A percentile compares a stretch with the other conserved stretches of the same genome.
Evolutionary conservation across 2,329 filamentous ascomycete genomes (phyloP).

Genomic region (Pseudogymnoascus pannorum): DNA sequence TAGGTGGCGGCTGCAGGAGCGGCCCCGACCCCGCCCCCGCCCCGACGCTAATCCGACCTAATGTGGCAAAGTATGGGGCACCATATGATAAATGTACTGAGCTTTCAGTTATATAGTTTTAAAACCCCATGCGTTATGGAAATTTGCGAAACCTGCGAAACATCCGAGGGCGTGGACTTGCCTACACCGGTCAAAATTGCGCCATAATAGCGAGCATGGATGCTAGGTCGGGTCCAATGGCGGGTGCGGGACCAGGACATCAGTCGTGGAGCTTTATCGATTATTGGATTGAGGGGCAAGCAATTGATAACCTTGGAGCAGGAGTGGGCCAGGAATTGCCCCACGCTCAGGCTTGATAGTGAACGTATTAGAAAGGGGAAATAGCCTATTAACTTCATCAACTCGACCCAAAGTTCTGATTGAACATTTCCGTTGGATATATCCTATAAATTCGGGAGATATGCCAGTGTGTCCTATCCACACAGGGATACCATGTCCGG

Average conservation of each 20-base stretch:
- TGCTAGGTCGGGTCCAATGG: not conserved
- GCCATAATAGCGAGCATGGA: not conserved
- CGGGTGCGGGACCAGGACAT: not conserved
- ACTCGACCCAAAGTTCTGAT: not conserved
- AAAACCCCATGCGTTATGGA: not conserved
- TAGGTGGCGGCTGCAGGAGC: not conserved
- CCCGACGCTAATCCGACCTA: not conserved
- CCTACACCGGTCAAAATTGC: not conserved
- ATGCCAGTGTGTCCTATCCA: not conserved
- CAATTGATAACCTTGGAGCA: no score
- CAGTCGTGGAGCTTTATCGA: not conserved
- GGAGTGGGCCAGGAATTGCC: not conserved
- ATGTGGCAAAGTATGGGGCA: not conserved
- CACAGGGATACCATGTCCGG: not conserved
- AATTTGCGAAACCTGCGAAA: constrained; percentile 3
- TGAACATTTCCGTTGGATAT: not conserved
- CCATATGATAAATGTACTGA: not conserved
- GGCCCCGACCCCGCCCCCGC: not conserved
- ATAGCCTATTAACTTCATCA: not conserved
- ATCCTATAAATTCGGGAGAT: not conserved
- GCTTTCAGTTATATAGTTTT: not conserved
- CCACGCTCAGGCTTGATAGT: not conserved
- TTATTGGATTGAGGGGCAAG: not conserved
- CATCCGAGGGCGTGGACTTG: not conserved
- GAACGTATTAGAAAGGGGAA: no score